Evolutionary conservation across 331 rosid species (phyloP).

Genomic region (Saraca asoca): DNA sequence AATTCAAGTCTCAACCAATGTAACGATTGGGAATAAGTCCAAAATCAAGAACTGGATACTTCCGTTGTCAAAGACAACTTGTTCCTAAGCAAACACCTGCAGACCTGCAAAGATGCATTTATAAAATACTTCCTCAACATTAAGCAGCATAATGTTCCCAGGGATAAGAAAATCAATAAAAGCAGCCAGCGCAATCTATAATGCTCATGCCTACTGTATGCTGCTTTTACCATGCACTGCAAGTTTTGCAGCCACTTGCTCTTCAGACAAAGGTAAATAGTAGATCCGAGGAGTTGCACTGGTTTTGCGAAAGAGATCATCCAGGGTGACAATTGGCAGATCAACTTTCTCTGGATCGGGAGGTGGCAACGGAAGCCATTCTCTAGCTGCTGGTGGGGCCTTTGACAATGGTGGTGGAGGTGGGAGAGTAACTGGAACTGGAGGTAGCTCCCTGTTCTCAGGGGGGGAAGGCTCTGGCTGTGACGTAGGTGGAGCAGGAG

Average conservation of each 20-base stretch:
- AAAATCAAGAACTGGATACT: constrained; percentile 27
- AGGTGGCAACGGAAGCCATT: constrained; percentile 84
- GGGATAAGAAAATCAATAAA: constrained; percentile 33
- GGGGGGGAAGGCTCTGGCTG: constrained; percentile 74
- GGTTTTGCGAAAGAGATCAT: constrained; percentile 92
- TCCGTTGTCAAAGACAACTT: constrained; percentile 22
- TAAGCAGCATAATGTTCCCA: constrained; percentile 42
- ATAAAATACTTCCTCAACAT: constrained; percentile 39
- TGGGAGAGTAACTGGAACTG: constrained; percentile 54
- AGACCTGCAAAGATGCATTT: constrained; percentile 43
- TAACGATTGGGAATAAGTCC: background rate
- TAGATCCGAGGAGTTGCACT: constrained; percentile 87
- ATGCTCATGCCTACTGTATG: constrained; percentile 42
- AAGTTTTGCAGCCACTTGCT: constrained; percentile 74
- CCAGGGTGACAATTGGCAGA: constrained; percentile 82
- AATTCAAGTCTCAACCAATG: constrained; percentile 33
- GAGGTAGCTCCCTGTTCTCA: constrained; percentile 56
- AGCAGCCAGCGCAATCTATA: constrained; percentile 29
- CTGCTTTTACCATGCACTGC: constrained; percentile 53
- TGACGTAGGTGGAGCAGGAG: constrained; percentile 43
- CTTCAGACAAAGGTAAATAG: constrained; percentile 87
- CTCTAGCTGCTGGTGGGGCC: constrained; percentile 58
- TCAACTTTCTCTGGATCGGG: constrained; percentile 67
- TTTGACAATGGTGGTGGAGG: constrained; percentile 85
- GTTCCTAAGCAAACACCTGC: constrained; percentile 42